Evolutionary conservation across 805 yeast genomes (phyloP), one percentile per base, ranked within the genome.

Genomic region (Myxozyma mucilagina): DNA sequence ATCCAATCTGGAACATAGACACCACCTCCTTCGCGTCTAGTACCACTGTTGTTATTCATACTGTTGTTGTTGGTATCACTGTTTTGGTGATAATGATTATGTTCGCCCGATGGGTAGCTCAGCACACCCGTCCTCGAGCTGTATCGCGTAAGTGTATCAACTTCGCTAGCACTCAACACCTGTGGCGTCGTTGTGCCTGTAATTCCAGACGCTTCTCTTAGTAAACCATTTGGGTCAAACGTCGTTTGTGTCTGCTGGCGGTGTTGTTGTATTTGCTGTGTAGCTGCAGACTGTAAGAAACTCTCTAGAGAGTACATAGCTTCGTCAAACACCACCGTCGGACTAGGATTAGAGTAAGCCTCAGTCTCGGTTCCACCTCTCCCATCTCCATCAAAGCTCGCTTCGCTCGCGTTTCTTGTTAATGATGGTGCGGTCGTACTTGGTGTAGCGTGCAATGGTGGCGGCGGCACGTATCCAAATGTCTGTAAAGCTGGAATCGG

Each of bases 301-400:
- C 31, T 16, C 47, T 63, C 66, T n/a, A 63, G 57, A 2, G 60
- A 63, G 42, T 48, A 53, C 32, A 63, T 47, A 6, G 66, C 66
- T 29, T 63, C 64, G 39, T 58, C 63, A 43, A 56, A 60, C 8
- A 47, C 44, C 34, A 49, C 32, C 20, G 59, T 44, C 34, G 56
- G 63, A 20, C 63, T 44, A 3, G 52, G 31, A 18, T 36, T 34
- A 1, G 49, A 41, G 31, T 47, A 42, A 8, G 39, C 51, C 18
- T 45, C 43, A 13, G 29, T 32, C 32, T 38, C 43, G 35, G 41
- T 13, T 7, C 18, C 41, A 9, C 31, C 41, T 41, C 41, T 7
- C 13, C 42, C 20, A 14, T 41, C 47, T 8, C 35, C 11, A 14
- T 34, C 29, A 10, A 10, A 14, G 10, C 10, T 13, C 11, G 9